Evolutionary conservation across 495 filamentous ascomycete species (phyloP), one percentile per base, ranked within the genome.

Genomic region (Penicillium roqueforti): DNA sequence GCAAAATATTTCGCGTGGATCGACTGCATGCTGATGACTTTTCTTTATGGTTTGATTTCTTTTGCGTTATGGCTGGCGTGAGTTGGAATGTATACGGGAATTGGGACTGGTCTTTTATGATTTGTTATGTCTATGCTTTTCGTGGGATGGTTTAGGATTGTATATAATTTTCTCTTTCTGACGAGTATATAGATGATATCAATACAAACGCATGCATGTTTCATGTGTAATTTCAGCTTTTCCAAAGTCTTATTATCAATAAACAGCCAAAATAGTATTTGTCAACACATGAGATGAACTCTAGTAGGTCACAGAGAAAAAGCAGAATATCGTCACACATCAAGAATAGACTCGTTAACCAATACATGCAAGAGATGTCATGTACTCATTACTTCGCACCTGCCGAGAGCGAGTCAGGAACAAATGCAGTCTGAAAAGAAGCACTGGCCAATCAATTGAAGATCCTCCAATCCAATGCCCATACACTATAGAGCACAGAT

Each of bases 341-440:
- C 34, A 52, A 14, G 18, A 49, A 16, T 6, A n/a, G 32, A 36
- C 32, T 36, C 53, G 38, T 46, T 55, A 23, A 34, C 41, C 14
- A 31, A 22, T 32, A 20, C 16, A 55, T 55, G 53, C 38, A 42
- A 55, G 36, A 48, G 19, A 54, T 25, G 23, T n/a, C 41, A 43
- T 25, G 9, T 44, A 52, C 39, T 43, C 13, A 29, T 32, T 43
- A 31, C 29, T 26, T 29, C 13, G 14, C 9, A 31, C 37, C 36
- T 23, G 36, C 47, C 1, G 9, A 28, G 9, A 13, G 40, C 29
- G 28, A 8, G 16, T 25, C 50, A 2, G 16, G 14, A 40, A 11
- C 20, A 47, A 37, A 53, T 42, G 40, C 41, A 47, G 29, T 9
- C 20, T 20, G 31, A 25, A 25, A 43, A 52, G 18, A 34, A 43